Percentiles rank a stretch among this genome's conserved stretches.
These are phyloP conservation scores for Trametes maxima DNA, from an alignment of 768 basidiomycete species.

Conservation along the genomic window DNA sequence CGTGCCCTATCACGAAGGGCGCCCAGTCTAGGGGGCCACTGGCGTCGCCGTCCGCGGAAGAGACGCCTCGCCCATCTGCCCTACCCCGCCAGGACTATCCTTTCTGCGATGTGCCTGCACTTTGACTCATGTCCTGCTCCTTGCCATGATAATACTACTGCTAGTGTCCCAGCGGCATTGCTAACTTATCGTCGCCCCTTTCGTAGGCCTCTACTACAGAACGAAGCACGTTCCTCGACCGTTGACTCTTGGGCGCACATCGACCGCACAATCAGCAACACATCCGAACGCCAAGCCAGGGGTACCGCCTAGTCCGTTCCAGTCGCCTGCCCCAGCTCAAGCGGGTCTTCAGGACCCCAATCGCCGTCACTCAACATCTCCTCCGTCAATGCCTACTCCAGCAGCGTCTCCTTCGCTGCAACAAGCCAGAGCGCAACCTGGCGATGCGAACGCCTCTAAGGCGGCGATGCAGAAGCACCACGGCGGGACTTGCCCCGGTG, in stretches of 20 bases:
- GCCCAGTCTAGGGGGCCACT: not conserved
- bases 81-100: conserved; percentile 9
- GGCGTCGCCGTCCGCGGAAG: conserved; percentile 14
- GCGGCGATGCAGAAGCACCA: conserved; percentile 20
- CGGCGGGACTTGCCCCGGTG: conserved; percentile 91
- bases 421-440: conserved; percentile 20
- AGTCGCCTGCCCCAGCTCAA: conserved; percentile 16
- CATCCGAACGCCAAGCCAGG: conserved; percentile 37
- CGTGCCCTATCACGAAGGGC: conserved; percentile 9
- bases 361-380: conserved; percentile 24
- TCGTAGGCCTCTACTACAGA: conserved; percentile 83
- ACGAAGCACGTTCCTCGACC: conserved; percentile 77
- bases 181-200: conserved; percentile 35
- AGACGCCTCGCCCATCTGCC: conserved; percentile 9
- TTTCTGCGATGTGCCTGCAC: conserved; percentile 26
- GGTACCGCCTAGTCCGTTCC: conserved; percentile 23
- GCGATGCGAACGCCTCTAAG: conserved; percentile 1
- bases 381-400: conserved; percentile 29
- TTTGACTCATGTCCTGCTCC: conserved; percentile 24
- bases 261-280: conserved; percentile 29
- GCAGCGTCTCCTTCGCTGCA: conserved; percentile 27
- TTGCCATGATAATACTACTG: conserved; percentile 22
- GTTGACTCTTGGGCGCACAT: conserved; percentile 49
- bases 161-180: conserved; percentile 32
- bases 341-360: conserved; percentile 7